Conservation (phyloP, 108 stramenopile species). For the Schizochytrium sp. region DNA sequence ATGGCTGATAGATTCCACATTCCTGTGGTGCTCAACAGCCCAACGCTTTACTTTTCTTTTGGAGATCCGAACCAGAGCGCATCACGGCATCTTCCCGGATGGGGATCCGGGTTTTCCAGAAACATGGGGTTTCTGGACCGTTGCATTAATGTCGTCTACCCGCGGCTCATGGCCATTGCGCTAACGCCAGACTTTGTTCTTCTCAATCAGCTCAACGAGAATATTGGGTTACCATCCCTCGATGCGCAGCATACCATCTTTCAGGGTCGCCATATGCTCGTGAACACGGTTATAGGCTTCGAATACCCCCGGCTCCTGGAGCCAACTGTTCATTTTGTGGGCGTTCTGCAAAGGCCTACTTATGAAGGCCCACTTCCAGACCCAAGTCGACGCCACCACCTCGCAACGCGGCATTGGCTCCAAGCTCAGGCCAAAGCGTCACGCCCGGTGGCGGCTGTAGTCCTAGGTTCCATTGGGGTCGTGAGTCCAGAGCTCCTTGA, state of each 20-base stretch:
- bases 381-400: not conserved
- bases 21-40: not conserved
- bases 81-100: not conserved
- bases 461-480: not conserved
- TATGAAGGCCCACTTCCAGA: not conserved
- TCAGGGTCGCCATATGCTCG: not conserved
- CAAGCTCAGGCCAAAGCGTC: not conserved
- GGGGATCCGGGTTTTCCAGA: not conserved
- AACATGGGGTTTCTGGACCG: constrained; percentile 2
- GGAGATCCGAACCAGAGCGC: not conserved
- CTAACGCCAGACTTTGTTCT: not conserved
- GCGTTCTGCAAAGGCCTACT: not conserved
- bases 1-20: not conserved
- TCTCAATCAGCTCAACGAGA: not conserved
- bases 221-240: not conserved
- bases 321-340: not conserved
- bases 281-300: not conserved
- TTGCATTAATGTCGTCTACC: constrained; percentile 8
- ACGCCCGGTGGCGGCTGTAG: not conserved
- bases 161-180: not conserved
- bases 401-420: not conserved
- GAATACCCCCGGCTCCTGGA: not conserved
- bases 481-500: not conserved
- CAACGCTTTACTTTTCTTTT: not conserved
- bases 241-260: not conserved